A percentile compares a stretch with the other conserved stretches of the same genome.
These are phyloP conservation scores for Coix lacrymajobi DNA, from an alignment of 176 grass and related monocot species.

Conservation along the genomic window DNA sequence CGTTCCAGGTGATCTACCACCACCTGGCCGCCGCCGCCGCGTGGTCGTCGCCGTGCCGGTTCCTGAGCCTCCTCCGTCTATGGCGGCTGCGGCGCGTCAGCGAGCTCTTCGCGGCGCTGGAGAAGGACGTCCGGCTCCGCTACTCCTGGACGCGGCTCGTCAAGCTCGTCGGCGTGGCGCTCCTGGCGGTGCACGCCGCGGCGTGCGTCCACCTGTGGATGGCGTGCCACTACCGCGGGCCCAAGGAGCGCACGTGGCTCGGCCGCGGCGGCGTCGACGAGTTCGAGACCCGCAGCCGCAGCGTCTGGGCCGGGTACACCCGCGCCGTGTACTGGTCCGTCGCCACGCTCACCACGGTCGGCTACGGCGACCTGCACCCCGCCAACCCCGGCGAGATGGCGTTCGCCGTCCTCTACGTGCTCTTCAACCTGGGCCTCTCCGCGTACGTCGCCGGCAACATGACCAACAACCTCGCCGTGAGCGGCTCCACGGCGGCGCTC, in stretches of 20 bases:
- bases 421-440: slow-evolving; percentile 61
- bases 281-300: slow-evolving; percentile 35
- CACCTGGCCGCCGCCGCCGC: slow-evolving; percentile 13
- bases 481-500: slow-evolving; percentile 18
- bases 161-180: slow-evolving; percentile 45
- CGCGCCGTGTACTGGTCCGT: slow-evolving; percentile 56
- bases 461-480: slow-evolving; percentile 69
- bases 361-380: slow-evolving; percentile 68
- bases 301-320: slow-evolving; percentile 51
- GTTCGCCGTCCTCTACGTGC: slow-evolving; percentile 44
- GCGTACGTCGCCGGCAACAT: slow-evolving; percentile 67
- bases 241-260: slow-evolving; percentile 47
- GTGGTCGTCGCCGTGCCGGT: neutral
- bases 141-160: slow-evolving; percentile 47
- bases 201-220: slow-evolving; percentile 46
- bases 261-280: no score
- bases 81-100: slow-evolving; percentile 52
- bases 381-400: slow-evolving; percentile 44
- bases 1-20: slow-evolving; percentile 42
- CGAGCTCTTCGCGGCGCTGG: slow-evolving; percentile 38
- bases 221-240: slow-evolving; percentile 22
- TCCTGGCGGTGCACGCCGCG: slow-evolving; percentile 45
- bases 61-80: slow-evolving; percentile 48
- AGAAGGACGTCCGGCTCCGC: slow-evolving; percentile 53
- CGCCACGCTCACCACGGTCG: slow-evolving; percentile 51